These are phyloP conservation scores for Pseudogymnoascus verrucosus DNA, from an alignment of 2,329 filamentous ascomycete species.

Conservation along the genomic window DNA sequence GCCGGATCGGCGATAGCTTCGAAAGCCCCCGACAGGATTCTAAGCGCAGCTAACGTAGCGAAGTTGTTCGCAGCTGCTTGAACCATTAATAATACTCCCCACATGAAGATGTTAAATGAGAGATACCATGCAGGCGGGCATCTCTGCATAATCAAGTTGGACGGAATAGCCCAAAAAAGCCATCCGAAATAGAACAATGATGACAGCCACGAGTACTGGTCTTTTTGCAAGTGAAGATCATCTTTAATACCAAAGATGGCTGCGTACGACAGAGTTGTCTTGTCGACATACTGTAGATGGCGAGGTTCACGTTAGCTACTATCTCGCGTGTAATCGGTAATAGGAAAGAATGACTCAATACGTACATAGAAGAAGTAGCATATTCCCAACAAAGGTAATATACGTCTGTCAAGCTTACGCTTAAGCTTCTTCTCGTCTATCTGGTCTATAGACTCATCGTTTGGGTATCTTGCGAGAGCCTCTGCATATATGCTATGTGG, in stretches of 20 bases:
- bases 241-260: slow-evolving; percentile 53
- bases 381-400: slow-evolving; percentile 32
- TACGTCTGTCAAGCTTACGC: slow-evolving; percentile 33
- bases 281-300: slow-evolving; percentile 36
- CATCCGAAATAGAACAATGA: slow-evolving; percentile 19
- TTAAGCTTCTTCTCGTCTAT: slow-evolving; percentile 28
- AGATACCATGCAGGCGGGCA: slow-evolving; percentile 28
- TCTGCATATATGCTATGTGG: background rate
- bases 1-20: slow-evolving; percentile 23
- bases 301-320: background rate
- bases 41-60: slow-evolving; percentile 13
- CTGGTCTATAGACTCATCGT: slow-evolving; percentile 30
- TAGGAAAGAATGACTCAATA: background rate
- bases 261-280: slow-evolving; percentile 48
- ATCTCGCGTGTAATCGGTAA: background rate
- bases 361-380: slow-evolving; percentile 26
- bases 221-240: slow-evolving; percentile 32
- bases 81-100: slow-evolving; percentile 4
- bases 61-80: slow-evolving; percentile 15
- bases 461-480: slow-evolving; percentile 7
- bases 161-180: slow-evolving; percentile 26
- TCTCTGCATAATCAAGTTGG: slow-evolving; percentile 22
- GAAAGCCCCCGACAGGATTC: slow-evolving; percentile 21
- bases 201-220: background rate
- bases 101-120: slow-evolving; percentile 11